Conservation (phyloP, 495 filamentous ascomycete genomes). For the Podospora anserina region DNA sequence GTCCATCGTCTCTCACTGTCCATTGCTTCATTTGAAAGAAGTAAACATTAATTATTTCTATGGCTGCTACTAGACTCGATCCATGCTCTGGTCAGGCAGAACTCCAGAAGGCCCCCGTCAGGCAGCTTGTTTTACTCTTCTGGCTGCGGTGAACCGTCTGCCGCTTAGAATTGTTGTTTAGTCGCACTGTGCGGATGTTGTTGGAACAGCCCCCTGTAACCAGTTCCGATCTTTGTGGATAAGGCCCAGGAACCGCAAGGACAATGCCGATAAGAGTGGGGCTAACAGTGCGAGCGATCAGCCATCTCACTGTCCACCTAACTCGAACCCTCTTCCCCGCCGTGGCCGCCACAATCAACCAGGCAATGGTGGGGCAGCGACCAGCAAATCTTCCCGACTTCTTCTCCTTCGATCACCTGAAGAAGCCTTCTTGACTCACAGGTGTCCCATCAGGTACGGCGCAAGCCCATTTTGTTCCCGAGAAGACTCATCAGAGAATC, state of each 20-base stretch:
- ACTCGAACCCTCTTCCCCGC: conserved; percentile 28
- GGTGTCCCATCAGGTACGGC: conserved; percentile 3
- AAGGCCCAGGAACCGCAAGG: background rate
- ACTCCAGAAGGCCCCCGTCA: background rate
- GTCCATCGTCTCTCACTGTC: conserved; percentile 60
- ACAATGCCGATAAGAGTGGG: background rate
- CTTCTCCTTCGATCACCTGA: background rate
- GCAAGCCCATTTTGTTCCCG: background rate
- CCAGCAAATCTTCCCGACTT: conserved; percentile 18
- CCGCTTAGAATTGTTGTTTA: background rate
- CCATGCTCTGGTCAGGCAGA: conserved; percentile 1
- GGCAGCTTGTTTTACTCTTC: conserved; percentile 1
- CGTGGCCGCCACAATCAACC: background rate
- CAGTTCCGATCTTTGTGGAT: background rate
- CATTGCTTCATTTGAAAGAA: conserved; percentile 19
- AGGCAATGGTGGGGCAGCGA: conserved; percentile 30
- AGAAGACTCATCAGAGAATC: background rate
- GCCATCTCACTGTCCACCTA: background rate
- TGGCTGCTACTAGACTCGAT: background rate
- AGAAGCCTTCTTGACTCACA: conserved; percentile 12
- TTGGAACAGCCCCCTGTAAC: background rate
- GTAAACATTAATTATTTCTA: background rate
- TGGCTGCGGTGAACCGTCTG: background rate
- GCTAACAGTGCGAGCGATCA: conserved; percentile 1
- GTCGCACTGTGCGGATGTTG: background rate